Evolutionary conservation across 768 basidiomycete species (phyloP).

Genomic region (Calocybe indica): DNA sequence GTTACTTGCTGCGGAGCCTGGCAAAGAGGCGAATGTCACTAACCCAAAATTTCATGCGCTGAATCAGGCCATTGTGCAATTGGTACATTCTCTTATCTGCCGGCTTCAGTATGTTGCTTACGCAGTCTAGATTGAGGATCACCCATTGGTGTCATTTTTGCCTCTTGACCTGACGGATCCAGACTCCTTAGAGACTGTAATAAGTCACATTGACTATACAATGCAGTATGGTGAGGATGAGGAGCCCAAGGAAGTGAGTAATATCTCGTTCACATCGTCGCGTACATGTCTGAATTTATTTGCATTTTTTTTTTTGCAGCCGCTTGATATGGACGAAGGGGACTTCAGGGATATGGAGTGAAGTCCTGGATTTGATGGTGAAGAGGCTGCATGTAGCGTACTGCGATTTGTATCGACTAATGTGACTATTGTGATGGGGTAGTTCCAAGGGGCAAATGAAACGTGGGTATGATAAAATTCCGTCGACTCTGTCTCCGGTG

Average conservation of each 20-base stretch:
- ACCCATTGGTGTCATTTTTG: conserved; percentile 94
- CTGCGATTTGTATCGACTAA: no score
- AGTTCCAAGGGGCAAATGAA: no score
- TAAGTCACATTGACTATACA: conserved; percentile 95
- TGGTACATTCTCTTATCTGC: conserved; percentile 46
- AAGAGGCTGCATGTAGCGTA: no score
- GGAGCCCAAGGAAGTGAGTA: conserved; percentile 84
- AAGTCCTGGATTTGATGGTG: not conserved
- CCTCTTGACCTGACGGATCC: conserved; percentile 88
- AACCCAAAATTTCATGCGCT: conserved; percentile 89
- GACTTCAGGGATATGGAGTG: conserved; percentile 79
- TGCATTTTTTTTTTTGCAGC: conserved; percentile 39
- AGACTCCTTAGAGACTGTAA: conserved; percentile 83
- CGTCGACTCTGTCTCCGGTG: no score
- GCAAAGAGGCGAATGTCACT: conserved; percentile 43
- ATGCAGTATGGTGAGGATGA: conserved; percentile 99
- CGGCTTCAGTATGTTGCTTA: conserved; percentile 2
- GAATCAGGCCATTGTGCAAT: conserved; percentile 91
- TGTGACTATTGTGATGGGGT: no score
- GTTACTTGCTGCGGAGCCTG: conserved; percentile 63
- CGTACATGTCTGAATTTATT: conserved; percentile 3
- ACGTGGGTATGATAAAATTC: no score
- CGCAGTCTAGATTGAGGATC: conserved; percentile 82
- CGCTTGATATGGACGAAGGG: conserved; percentile 89
- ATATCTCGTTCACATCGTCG: conserved; percentile 1